Base-by-base conservation (phyloP, 352 stramenopile genomes). In the Phytopythium litorale region DNA sequence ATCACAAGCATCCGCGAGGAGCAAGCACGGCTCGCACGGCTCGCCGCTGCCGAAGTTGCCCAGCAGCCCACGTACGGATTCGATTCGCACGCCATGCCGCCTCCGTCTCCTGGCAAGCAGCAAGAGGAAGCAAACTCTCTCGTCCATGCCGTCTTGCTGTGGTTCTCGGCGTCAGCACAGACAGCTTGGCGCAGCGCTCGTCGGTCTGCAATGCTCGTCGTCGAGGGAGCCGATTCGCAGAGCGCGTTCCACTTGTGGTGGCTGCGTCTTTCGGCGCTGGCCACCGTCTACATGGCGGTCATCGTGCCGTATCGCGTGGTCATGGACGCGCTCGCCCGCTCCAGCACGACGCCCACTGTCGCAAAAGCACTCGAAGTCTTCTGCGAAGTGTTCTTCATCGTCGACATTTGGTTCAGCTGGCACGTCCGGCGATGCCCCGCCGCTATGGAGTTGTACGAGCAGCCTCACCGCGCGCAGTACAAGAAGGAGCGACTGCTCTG, bases 381-480 rank as follows among this genome's bases (percentile, higher is more conserved):
- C 4, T 82, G 75, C 45, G 76, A 85, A 48, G 25, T 87, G 0
- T 43, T 77, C 11, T 89, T 87, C 38, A 59, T 66, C 3, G 18
- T 72, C 11, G 79, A 89, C 58, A 69, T 89, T 23, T 80, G 74
- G 70, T 77, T 86, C 59, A 83, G 64, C 50, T 79, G 65, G 65
- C 67, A 75, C 25, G 59, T 86, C 0, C 66, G 75, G 9, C 53
- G 78, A 25, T 70, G 67, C 6, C 38, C 49, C 4, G 48, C 65
- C 2, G 73, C 75, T 7, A 70, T 88, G 60, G 76, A 88, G 45
- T 51, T 87, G 1, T 88, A 88, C 35, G 79, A 88, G 50, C 74
- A 86, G 56, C 62, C 64, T 6, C 61, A 78, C 23, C 56, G 58
- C 1, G 46, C 48, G 25, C 58, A 64, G 16, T 88, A 88, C 64